Evolutionary conservation across 306 rosid genomes (phyloP).

Genomic region (Lupinus albus): DNA sequence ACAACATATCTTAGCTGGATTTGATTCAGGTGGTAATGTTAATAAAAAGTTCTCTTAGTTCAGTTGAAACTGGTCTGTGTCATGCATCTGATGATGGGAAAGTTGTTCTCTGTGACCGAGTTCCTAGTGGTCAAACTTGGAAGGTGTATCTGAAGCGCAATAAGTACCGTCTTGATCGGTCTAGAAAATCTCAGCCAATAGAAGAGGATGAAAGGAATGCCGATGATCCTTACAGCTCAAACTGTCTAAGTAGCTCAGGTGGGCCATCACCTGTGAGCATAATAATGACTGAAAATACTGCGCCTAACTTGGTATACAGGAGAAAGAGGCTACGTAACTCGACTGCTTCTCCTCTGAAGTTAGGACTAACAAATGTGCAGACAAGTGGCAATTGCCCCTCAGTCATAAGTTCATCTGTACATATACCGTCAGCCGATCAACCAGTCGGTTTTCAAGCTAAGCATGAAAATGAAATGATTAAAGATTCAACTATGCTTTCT

Average conservation of each 20-base stretch:
- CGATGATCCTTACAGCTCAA: slow-evolving; percentile 51
- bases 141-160: slow-evolving; percentile 70
- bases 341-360: slow-evolving; percentile 36
- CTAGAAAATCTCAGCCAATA: slow-evolving; percentile 52
- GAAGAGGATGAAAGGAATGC: slow-evolving; percentile 49
- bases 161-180: slow-evolving; percentile 51
- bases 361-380: slow-evolving; percentile 41
- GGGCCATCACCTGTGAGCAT: slow-evolving; percentile 56
- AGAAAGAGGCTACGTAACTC: slow-evolving; percentile 61
- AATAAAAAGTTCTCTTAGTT: slow-evolving; percentile 56
- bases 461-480: slow-evolving; percentile 47
- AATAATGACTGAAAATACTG: slow-evolving; percentile 59
- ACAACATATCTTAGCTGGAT: slow-evolving; percentile 31
- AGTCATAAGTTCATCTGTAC: slow-evolving; percentile 52
- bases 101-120: slow-evolving; percentile 54
- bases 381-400: slow-evolving; percentile 56
- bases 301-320: slow-evolving; percentile 61
- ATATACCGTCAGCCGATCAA: slow-evolving; percentile 50
- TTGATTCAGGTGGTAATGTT: slow-evolving; percentile 68
- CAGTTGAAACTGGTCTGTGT: slow-evolving; percentile 63
- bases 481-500: slow-evolving; percentile 37
- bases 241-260: slow-evolving; percentile 45
- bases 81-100: slow-evolving; percentile 52
- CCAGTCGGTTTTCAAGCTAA: slow-evolving; percentile 47
- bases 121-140: slow-evolving; percentile 69